Evolutionary conservation across 1,284 basidiomycete genomes (phyloP).

Genomic region (Volvariella volvacea): DNA sequence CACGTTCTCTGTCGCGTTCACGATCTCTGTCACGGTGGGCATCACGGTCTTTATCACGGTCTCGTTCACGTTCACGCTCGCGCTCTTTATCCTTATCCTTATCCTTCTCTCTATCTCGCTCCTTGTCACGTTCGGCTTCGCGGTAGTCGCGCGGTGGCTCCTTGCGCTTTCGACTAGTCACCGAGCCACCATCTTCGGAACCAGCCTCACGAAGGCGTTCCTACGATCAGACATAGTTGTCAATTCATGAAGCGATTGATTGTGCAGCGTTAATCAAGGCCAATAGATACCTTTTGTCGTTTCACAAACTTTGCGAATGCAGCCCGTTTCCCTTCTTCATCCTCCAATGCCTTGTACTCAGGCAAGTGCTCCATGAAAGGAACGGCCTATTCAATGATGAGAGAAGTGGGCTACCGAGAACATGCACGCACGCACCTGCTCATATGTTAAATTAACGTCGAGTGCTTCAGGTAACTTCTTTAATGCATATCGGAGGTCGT

Average conservation of each 20-base stretch:
- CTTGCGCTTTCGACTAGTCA: constrained; percentile 69
- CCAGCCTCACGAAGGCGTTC: constrained; percentile 73
- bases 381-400: constrained; percentile 41
- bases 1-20: constrained; percentile 27
- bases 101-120: constrained; percentile 33
- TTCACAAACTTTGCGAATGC: constrained; percentile 85
- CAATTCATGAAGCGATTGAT: constrained; percentile 8
- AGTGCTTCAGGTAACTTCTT: constrained; percentile 82
- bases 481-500: constrained; percentile 93
- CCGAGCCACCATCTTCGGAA: constrained; percentile 74
- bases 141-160: constrained; percentile 50
- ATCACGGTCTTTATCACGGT: constrained; percentile 35
- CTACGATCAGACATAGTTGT: constrained; percentile 24
- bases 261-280: neutral
- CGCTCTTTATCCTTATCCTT: constrained; percentile 18
- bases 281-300: constrained; percentile 63
- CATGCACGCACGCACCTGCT: constrained; percentile 51
- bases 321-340: constrained; percentile 70
- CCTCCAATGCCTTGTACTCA: constrained; percentile 80
- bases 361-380: constrained; percentile 73
- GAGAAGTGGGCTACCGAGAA: constrained; percentile 9
- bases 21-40: constrained; percentile 26
- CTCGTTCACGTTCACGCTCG: constrained; percentile 40
- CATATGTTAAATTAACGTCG: constrained; percentile 68
- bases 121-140: constrained; percentile 31